Evolutionary conservation across 2,329 filamentous ascomycete genomes (phyloP).

Genomic region (Monilinia vaccinii-corymbosi): DNA sequence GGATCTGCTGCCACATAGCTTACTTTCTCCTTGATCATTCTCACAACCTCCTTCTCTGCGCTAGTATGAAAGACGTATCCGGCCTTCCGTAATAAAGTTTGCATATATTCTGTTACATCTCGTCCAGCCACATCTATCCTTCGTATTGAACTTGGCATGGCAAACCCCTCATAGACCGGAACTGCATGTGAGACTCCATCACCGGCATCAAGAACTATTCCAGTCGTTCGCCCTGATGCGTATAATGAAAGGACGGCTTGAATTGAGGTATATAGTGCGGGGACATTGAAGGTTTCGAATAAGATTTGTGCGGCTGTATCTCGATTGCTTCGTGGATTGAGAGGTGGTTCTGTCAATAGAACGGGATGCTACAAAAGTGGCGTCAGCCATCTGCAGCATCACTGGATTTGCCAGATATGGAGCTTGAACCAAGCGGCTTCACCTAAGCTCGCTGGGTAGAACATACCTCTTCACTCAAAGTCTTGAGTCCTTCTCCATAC

Average conservation of each 20-base stretch:
- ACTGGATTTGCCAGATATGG: not conserved
- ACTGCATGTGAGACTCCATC: constrained; percentile 97
- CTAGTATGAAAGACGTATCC: constrained; percentile 95
- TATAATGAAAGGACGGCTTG: constrained; percentile 95
- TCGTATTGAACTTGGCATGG: constrained; percentile 89
- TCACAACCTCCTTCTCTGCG: constrained; percentile 97
- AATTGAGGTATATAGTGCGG: constrained; percentile 91
- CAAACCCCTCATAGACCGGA: constrained; percentile 95
- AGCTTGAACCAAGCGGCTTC: not conserved
- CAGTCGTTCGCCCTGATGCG: constrained; percentile 89
- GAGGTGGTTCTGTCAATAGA: constrained; percentile 85
- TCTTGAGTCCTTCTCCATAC: constrained; percentile 92
- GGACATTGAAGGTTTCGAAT: constrained; percentile 98
- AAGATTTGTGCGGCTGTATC: constrained; percentile 95
- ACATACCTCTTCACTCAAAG: constrained; percentile 85
- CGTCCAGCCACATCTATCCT: constrained; percentile 93
- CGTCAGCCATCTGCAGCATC: constrained; percentile 6
- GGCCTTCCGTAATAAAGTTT: constrained; percentile 80
- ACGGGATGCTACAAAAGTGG: constrained; percentile 65
- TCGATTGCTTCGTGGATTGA: constrained; percentile 92
- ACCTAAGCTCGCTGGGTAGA: constrained; percentile 1
- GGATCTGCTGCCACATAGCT: constrained; percentile 88
- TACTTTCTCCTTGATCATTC: constrained; percentile 91
- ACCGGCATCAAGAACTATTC: constrained; percentile 88
- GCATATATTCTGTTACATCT: constrained; percentile 93